Evolutionary conservation across 345 rosid genomes (phyloP), one percentile per base, ranked within the genome.

Genomic region (Rhodamnia argentea): DNA sequence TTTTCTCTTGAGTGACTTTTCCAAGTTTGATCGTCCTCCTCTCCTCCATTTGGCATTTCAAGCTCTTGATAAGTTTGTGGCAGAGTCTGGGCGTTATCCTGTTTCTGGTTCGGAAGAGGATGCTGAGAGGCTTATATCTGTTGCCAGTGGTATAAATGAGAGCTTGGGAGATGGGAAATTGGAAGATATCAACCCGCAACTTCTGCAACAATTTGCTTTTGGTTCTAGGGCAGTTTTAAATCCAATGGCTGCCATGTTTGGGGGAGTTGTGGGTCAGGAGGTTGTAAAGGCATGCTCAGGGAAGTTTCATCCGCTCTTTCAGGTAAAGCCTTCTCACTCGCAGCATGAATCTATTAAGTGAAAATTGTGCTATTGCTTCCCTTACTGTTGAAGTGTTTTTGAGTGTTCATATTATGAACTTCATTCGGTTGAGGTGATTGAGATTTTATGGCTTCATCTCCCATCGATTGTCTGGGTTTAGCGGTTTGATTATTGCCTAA

Each of bases 201-300:
- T 97, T 87, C 88, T 97, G 83, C 92, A 92, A 23, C 95, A 93
- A 87, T 97, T 97, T 92, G 95, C 99, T 82, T 97, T 92, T 86
- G 99, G 99, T 88, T 94, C 99, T 82, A 94, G 94, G 93, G 99
- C 99, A 81, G 96, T 97, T 59, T 89, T 97, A 57, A 97, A 97
- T 91, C 99, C 99, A 47, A 97, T 97, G 99, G 99, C 99, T 87
- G 99, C 99, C 84, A 96, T 97, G 98, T 97, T 97, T 90, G 99
- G 99, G 75, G 99, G 99, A 83, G 91, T 97, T 86, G 99, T 97
- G 83, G 99, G 99, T 83, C 99, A 97, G 90, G 99, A 97, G 87
- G 96, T 96, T 93, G 96, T 97, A 78, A 97, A 97, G 91, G 99
- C 99, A 85, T 97, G 99, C 92, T 95, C 99, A 85, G 98, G 98